Evolutionary conservation across 2,329 filamentous ascomycete species (phyloP), one percentile per base, ranked within the genome.

Genomic region (Xylaria sp.): DNA sequence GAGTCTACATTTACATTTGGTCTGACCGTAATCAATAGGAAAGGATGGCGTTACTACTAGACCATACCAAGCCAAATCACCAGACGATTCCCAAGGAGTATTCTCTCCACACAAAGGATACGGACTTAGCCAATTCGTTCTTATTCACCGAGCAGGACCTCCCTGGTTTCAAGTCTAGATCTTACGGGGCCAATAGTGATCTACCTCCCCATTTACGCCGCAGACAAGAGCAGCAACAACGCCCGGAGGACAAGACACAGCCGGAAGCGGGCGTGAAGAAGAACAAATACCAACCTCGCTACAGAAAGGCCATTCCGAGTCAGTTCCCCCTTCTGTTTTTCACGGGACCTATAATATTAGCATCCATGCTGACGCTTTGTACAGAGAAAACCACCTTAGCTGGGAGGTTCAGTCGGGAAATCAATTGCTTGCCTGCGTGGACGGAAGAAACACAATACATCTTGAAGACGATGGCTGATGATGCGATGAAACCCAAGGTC

Each of bases 71-170:
- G 59, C 83, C 87, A 8, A 85, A 89, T 70, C 93, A 97, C 77
- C 86, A 91, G 73, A 82, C 86, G 5, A 85, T 97, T n/a, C 94
- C 94, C 12, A 93, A 93, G 76, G 93, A 97, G 76, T 99, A 97
- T 81, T 88, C 93, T 72, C 83, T 98, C 66, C 90, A 93, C 55
- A 85, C 93, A 55, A 90, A 81, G 63, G 83, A 85, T 58, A 76
- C 79, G 63, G 78, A 87, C n/a, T 89, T 95, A 39, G 89, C 88
- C 75, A 97, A 97, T 80, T 96, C 94, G 23, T 97, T 92, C 78
- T 84, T 98, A 65, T 99, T 99, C 77, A 94, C 92, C 46, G 96
- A 99, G 81, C 94, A 97, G 78, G 93, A 98, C 76, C 86, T 97
- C 25, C 92, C 94, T 0, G 93, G 93, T 43, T 94, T 90, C 81